These are phyloP conservation scores for Ceratobasidium sp. DNA, from an alignment of 1,284 basidiomycete species.

Conservation along the genomic window DNA sequence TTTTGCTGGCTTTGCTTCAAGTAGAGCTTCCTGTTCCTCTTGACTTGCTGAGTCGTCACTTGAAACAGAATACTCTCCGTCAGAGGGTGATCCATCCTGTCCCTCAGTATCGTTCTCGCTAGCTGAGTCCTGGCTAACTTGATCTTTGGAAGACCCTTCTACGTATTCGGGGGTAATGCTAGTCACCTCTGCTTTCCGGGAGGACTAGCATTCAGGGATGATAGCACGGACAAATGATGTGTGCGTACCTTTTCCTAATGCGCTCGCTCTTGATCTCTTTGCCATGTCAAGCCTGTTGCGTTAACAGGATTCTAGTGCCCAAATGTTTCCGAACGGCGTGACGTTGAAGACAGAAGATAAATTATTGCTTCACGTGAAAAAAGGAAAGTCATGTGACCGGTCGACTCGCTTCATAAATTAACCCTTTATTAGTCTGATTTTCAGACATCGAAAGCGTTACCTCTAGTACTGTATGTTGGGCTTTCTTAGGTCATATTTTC, in stretches of 20 bases:
- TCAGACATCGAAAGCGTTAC: no score
- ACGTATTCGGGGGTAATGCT: background rate
- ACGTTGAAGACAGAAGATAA: no score
- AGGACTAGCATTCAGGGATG: no score
- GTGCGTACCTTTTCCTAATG: background rate
- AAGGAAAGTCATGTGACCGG: no score
- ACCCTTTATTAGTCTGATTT: no score
- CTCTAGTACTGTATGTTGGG: no score
- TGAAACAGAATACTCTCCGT: background rate
- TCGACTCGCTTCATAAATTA: no score
- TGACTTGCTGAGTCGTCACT: background rate
- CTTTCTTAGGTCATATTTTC: no score
- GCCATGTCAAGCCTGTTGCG: background rate
- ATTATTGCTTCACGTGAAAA: no score
- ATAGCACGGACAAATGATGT: background rate
- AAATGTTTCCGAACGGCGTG: no score
- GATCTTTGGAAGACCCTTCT: constrained; percentile 19
- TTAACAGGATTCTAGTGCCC: no score
- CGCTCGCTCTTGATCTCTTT: background rate
- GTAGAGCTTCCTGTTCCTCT: background rate
- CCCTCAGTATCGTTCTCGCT: background rate
- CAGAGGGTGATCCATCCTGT: background rate
- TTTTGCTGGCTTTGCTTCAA: constrained; percentile 50
- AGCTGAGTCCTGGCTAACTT: background rate
- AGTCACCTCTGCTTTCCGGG: background rate